Base-by-base conservation (phyloP, 1,284 basidiomycete genomes). In the Sanghuangporus weigelae region DNA sequence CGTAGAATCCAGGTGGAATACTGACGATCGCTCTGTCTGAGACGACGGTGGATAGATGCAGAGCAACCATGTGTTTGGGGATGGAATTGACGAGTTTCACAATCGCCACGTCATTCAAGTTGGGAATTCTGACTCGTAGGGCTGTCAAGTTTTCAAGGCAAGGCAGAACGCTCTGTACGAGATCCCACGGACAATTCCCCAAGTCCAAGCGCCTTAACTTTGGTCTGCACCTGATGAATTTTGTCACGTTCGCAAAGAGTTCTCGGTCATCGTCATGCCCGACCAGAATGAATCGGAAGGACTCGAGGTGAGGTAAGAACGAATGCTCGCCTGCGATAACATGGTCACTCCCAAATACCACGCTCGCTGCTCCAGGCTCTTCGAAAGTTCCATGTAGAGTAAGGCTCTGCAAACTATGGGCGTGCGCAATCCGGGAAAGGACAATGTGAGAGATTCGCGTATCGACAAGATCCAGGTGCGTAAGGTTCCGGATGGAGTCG, bases 331-430 rank as follows among this genome's bases (percentile, higher is more conserved):
- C 82, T 56, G 81, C 79, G 63, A 85, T 79, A 56, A 85, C 72
- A 66, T 86, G 83, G 69, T 89, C 85, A 59, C 80, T 82, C 3
- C 77, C 80, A 67, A 89, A 86, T n/a, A 89, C 77, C 12, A 85
- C 82, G 8, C 79, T 76, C 21, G 85, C 85, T 0, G 82, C 78
- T 12, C 72, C 75, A 0, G 84, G 81, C 62, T 85, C 82, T 67
- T 84, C 84, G 65, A 86, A 82, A 26, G 82, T 84, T 19, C 85
- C 85, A 68, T 87, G 85, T 1, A 89, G 73, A 0, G 85, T 87
- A 42, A 89, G 73, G 63, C 81, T 82, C 69, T 82, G 78, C 54
- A 89, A 74, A 44, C 79, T 81, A 63, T 83, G 79, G 1, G 84
- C 84, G 66, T 84, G 83, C 0, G 83, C 81, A 55, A 87, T 84